Conservation (phyloP, 1,139 yeast genomes). For the Yamadazyma dendronema region DNA sequence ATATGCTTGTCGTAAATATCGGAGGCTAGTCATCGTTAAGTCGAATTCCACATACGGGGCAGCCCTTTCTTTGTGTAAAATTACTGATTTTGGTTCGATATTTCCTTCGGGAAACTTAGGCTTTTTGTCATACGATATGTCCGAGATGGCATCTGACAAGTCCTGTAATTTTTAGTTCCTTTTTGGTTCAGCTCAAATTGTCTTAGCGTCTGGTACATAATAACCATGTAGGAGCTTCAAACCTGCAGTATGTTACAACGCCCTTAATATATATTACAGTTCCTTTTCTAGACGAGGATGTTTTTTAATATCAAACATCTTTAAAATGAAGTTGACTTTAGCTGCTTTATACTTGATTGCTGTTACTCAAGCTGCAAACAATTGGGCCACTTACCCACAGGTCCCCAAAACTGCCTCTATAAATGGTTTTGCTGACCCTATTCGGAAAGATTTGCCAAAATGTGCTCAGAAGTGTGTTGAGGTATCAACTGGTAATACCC, state of each 20-base stretch:
- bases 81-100: not conserved
- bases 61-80: not conserved
- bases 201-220: not conserved
- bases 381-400: slow-evolving; percentile 41
- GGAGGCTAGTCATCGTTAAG: too few relatives aligned
- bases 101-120: not conserved
- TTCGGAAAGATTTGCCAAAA: slow-evolving; percentile 35
- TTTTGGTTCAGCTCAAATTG: not conserved
- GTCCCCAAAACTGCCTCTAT: slow-evolving; percentile 50
- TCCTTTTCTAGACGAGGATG: not conserved
- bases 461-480: slow-evolving; percentile 47
- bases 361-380: slow-evolving; percentile 10
- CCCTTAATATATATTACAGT: not conserved
- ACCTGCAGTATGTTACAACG: not conserved
- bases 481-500: slow-evolving; percentile 34
- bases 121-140: not conserved
- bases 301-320: too few relatives aligned
- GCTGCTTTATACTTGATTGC: slow-evolving; percentile 4
- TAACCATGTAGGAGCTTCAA: not conserved
- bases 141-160: not conserved
- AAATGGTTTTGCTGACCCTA: slow-evolving; percentile 55
- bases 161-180: too few relatives aligned
- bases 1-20: too few relatives aligned
- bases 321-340: slow-evolving; percentile 3
- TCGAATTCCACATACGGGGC: not conserved